Percentiles rank a stretch among this genome's conserved stretches.
phyloP scores from a whole-genome alignment of 2,329 filamentous ascomycete species.

The Ceratocystis papillata region DNA sequence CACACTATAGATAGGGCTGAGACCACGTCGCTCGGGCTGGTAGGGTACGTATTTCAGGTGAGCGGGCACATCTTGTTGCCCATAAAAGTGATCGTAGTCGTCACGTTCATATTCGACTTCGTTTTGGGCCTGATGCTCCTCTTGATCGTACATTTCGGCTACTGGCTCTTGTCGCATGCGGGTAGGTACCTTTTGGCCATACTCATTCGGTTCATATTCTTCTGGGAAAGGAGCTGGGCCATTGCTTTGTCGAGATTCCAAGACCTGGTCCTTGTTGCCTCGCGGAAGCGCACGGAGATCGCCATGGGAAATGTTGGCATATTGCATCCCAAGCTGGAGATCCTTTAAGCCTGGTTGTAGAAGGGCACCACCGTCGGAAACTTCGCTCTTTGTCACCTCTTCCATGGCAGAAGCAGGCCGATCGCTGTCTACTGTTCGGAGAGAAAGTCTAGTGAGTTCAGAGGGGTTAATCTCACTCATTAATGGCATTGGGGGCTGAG shows the following conservation, averaged over 20 bases:
- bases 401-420: constrained; percentile 58
- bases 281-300: constrained; percentile 47
- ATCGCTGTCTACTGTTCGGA: constrained; percentile 71
- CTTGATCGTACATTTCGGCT: constrained; percentile 36
- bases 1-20: constrained; percentile 87
- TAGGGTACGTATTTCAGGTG: constrained; percentile 58
- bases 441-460: constrained; percentile 77
- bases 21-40: constrained; percentile 55
- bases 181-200: constrained; percentile 35
- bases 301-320: constrained; percentile 52
- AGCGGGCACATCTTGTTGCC: constrained; percentile 52
- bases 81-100: constrained; percentile 38
- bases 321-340: constrained; percentile 49
- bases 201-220: constrained; percentile 41
- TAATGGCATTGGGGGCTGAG: constrained; percentile 68
- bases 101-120: constrained; percentile 20
- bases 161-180: constrained; percentile 28
- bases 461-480: constrained; percentile 78
- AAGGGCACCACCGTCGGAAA: constrained; percentile 46
- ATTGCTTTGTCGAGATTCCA: constrained; percentile 26
- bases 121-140: constrained; percentile 29
- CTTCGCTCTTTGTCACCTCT: constrained; percentile 49
- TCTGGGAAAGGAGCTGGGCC: constrained; percentile 32
- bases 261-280: constrained; percentile 28
- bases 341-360: constrained; percentile 8